phyloP scores from a whole-genome alignment of 495 filamentous ascomycete species.

The Daldinia decipiens region DNA sequence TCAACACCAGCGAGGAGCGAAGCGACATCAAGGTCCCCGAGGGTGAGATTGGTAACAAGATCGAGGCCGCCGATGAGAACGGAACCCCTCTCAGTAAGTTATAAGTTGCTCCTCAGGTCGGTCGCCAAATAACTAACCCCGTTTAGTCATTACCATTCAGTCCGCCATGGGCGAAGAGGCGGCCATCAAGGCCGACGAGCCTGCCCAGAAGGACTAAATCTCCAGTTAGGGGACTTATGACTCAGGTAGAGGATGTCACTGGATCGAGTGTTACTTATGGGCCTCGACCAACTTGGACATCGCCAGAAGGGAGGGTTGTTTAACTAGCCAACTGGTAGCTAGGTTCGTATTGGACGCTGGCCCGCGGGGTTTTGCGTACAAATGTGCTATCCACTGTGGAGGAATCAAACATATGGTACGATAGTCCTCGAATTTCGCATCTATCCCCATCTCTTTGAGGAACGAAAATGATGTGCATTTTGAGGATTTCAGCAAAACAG shows the following conservation, averaged over 20 bases:
- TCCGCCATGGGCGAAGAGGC: constrained; percentile 96
- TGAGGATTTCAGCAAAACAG: constrained; percentile 32
- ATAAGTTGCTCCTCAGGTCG: neutral
- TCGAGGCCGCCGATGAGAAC: constrained; percentile 73
- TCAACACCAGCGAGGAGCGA: constrained; percentile 81
- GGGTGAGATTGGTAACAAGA: constrained; percentile 82
- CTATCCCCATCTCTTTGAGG: constrained; percentile 30
- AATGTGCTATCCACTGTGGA: constrained; percentile 32
- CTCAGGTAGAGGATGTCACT: constrained; percentile 27
- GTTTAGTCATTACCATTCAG: constrained; percentile 84
- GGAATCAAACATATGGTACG: constrained; percentile 29
- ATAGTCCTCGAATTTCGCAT: constrained; percentile 35
- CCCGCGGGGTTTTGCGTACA: constrained; percentile 27
- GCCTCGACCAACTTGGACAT: constrained; percentile 38
- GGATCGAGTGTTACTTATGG: constrained; percentile 13
- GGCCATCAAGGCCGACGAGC: constrained; percentile 92
- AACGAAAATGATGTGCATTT: constrained; percentile 33
- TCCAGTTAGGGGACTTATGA: constrained; percentile 27
- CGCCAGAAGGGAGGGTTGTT: constrained; percentile 25
- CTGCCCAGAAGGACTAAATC: constrained; percentile 39
- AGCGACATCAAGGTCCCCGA: constrained; percentile 90
- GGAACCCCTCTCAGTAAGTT: constrained; percentile 84
- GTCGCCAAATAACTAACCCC: constrained; percentile 39
- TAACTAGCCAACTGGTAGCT: constrained; percentile 34
- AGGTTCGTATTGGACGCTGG: constrained; percentile 28